Evolutionary conservation across 306 rosid species (phyloP), one percentile per base, ranked within the genome.

Genomic region (Cicer judaicum): DNA sequence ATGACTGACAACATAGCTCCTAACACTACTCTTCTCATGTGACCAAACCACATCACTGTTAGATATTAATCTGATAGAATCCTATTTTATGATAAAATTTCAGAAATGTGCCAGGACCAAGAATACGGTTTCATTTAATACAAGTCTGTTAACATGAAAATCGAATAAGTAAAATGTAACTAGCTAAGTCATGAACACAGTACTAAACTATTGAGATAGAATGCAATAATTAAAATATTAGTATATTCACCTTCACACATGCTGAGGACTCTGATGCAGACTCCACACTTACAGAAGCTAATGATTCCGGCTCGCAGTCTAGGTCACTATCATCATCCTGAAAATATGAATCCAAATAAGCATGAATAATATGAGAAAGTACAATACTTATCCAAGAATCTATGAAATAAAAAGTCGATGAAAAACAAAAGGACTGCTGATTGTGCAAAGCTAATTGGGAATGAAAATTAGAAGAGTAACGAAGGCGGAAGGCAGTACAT

Each of bases 291-390:
- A 85, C 79, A 36, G 86, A 50, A 73, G 99, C 96, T 56, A 55
- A 47, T 14, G 83, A 78, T 76, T 92, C 96, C 72, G 89, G 40
- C 57, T 94, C 96, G 83, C 66, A 86, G 42, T 94, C 99, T 34
- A 88, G 62, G 76, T 94, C 99, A 77, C 98, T 91, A 13, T 94
- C 91, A 84, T 89, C 91, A 72, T 94, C 96, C 98, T 91, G 93
- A 67, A 68, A 88, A 56, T 59, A 80, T 60, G 72, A 34, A 76
- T 76, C 74, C 74, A 77, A 73, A 64, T 49, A 72, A 68, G 49
- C 53, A 24, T 64, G 42, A 54, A 72, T 44, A 49, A 68, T 54
- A 18, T 38, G 5, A 68, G 39, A 52, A 70, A 39, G 57, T 54
- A 19, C 50, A 61, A 18, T 18, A 69, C 14, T 56, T 46, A 16